Evolutionary conservation across 2,329 filamentous ascomycete species (phyloP), one percentile per base, ranked within the genome.

Genomic region (Hawksworthiomyces lignivorus): DNA sequence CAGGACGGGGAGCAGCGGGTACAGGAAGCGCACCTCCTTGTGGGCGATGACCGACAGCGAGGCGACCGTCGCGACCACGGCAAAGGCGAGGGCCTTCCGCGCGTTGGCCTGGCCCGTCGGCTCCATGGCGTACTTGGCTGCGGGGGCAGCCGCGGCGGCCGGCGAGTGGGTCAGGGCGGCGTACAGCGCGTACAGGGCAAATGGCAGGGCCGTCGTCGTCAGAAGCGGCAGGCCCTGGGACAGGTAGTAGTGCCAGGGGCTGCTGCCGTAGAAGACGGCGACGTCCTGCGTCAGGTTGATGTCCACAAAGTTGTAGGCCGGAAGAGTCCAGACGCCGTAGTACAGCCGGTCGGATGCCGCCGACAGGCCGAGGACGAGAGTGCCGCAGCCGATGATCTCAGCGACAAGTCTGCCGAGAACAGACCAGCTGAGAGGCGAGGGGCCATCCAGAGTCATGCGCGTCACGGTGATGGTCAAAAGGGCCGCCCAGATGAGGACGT

Each of bases 21-120:
- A 95, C 51, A 97, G 85, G 67, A 98, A 98, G 55, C 92, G 87
- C 53, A 95, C 86, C 70, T 98, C 92, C 61, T 98, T 98, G 66
- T 98, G 92, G 2, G 87, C 80, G 51, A 97, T 85, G 35, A 85
- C 57, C 2, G 87, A 94, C 26, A 97, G 72, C 3, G 69, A 61
- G 2, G 65, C 58, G 9, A 84, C 64, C 44, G 82, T 84, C 22
- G 77, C 61, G 41, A 81, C 48, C 31, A 82, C 70, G 7, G 77
- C 68, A 22, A 70, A 68, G 9, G 78, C 69, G 8, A 89, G 64
- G 27, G 73, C 70, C 41, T 69, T 70, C 39, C 69, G 64, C 11
- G 73, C 64, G 42, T 67, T 68, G 31, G 59, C 55, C 48, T 64
- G 57, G 49, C 9, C 56, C 50, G 48, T 56, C 61, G 59, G 40